These are phyloP conservation scores for Linnemannia schmuckeri DNA, from an alignment of 192 early-diverging fungal genomes.

Conservation along the genomic window DNA sequence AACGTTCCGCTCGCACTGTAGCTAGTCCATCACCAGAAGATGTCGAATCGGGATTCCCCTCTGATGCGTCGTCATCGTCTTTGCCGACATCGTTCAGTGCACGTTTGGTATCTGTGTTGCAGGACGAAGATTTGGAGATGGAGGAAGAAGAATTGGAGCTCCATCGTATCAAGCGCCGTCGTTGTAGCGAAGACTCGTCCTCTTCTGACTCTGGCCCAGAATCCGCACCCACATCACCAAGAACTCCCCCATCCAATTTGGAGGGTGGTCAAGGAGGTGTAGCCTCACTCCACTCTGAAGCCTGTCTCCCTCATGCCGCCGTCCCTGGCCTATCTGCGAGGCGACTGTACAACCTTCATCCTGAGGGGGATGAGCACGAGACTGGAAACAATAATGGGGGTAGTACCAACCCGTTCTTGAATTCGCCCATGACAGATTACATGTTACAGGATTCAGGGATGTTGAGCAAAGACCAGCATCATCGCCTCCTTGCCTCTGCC, in stretches of 20 bases:
- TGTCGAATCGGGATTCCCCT: background rate
- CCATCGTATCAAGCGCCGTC: slow-evolving; percentile 23
- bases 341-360: slow-evolving; percentile 1
- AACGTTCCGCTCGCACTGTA: background rate
- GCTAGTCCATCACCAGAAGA: background rate
- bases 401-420: background rate
- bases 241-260: slow-evolving; percentile 18
- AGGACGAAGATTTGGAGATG: slow-evolving; percentile 19
- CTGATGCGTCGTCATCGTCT: background rate
- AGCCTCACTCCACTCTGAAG: background rate
- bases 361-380: background rate
- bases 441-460: background rate
- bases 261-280: background rate
- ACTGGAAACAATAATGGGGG: background rate
- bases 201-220: slow-evolving; percentile 25
- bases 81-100: background rate
- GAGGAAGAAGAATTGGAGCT: background rate
- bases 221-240: slow-evolving; percentile 14
- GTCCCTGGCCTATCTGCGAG: background rate
- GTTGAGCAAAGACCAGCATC: background rate
- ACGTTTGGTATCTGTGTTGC: background rate
- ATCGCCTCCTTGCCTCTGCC: background rate
- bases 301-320: background rate
- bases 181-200: slow-evolving; percentile 27
- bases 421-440: background rate